Evolutionary conservation across 495 filamentous ascomycete species (phyloP).

Genomic region (Mytilinidion resinicola): DNA sequence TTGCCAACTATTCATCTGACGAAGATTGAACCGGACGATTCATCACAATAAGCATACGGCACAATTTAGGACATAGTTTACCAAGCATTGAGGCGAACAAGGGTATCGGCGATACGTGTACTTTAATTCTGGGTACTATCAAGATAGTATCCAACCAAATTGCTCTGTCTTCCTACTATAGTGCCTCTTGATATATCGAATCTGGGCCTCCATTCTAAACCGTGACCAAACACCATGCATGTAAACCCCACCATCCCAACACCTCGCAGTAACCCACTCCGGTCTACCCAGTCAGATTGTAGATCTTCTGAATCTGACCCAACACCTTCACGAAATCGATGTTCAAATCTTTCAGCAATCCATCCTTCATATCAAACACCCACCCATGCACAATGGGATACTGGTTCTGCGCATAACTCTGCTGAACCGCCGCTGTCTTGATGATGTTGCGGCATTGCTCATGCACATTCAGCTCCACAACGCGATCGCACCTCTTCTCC

Average conservation of each 20-base stretch:
- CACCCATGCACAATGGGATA: slow-evolving; percentile 53
- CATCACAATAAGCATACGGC: too few relatives aligned
- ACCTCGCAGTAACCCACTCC: too few relatives aligned
- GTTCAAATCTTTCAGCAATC: slow-evolving; percentile 49
- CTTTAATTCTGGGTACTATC: too few relatives aligned
- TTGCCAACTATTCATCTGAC: slow-evolving; percentile 38
- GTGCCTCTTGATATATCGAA: too few relatives aligned
- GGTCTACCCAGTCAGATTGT: slow-evolving; percentile 24
- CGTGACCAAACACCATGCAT: too few relatives aligned
- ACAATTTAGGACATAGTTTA: too few relatives aligned
- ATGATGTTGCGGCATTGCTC: slow-evolving; percentile 55
- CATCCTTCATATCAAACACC: slow-evolving; percentile 51
- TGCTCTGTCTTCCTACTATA: too few relatives aligned
- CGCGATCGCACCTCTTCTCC: slow-evolving; percentile 44
- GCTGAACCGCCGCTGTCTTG: slow-evolving; percentile 52
- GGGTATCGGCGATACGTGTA: too few relatives aligned
- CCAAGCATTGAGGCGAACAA: too few relatives aligned
- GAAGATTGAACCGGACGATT: slow-evolving; percentile 21
- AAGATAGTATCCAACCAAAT: too few relatives aligned
- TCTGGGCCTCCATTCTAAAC: too few relatives aligned
- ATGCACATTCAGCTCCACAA: slow-evolving; percentile 55
- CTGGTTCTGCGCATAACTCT: slow-evolving; percentile 44
- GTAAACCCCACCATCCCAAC: too few relatives aligned
- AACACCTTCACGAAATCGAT: slow-evolving; percentile 35
- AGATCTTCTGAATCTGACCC: slow-evolving; percentile 49